These are phyloP conservation scores for Globisporangium iwayamae DNA, from an alignment of 352 stramenopile species.

Conservation along the genomic window DNA sequence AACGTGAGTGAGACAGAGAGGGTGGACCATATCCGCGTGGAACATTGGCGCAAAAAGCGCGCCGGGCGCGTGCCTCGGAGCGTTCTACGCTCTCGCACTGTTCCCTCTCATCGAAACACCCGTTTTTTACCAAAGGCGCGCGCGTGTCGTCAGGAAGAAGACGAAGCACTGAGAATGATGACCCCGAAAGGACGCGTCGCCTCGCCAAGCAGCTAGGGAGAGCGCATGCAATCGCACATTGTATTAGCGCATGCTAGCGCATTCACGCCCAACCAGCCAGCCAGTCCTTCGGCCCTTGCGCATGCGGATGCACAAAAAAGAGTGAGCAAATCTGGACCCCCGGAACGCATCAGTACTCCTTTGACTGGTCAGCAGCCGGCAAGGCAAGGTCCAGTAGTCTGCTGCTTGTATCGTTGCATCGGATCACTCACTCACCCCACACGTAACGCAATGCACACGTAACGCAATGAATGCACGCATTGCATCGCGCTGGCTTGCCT, in stretches of 20 bases:
- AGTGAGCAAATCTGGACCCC: neutral
- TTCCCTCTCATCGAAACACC: neutral
- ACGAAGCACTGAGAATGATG: neutral
- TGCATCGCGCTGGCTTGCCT: no score
- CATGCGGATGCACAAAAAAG: no score
- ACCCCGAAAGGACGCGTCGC: neutral
- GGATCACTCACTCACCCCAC: no score
- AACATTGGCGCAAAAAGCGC: neutral
- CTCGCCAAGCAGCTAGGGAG: no score
- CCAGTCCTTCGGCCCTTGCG: no score
- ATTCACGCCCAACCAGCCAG: no score
- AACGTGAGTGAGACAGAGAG: neutral
- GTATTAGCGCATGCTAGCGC: no score
- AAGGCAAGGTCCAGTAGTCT: no score
- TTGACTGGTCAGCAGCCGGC: neutral
- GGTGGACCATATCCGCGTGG: neutral
- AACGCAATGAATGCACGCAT: no score
- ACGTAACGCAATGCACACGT: no score
- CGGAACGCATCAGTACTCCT: neutral
- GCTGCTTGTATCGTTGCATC: no score
- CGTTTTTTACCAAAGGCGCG: neutral
- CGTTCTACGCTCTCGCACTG: neutral
- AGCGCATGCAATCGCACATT: no score
- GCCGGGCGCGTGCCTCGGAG: slow-evolving; percentile 1
- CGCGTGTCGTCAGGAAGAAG: neutral